phyloP scores from a whole-genome alignment of 805 yeast species.

The Schwanniomyces yamadae region DNA sequence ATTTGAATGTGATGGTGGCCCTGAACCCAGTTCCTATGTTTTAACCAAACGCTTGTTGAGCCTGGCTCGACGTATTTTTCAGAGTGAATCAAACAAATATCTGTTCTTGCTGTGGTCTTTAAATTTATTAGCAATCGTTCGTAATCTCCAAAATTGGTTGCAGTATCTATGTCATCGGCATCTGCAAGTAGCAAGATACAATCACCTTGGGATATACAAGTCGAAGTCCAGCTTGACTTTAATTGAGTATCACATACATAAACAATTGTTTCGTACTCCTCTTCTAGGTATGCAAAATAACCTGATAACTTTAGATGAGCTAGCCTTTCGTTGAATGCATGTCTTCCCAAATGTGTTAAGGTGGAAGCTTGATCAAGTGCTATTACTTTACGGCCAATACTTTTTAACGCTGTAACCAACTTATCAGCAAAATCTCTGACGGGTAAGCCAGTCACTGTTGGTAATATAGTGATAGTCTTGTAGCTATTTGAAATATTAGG shows the following conservation, averaged over 20 bases:
- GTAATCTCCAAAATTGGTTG: conserved; percentile 78
- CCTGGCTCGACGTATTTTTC: conserved; percentile 85
- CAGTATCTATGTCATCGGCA: conserved; percentile 57
- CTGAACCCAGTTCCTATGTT: conserved; percentile 84
- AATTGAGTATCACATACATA: conserved; percentile 86
- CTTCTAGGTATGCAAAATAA: conserved; percentile 87
- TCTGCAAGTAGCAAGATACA: conserved; percentile 88
- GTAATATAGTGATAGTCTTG: conserved; percentile 82
- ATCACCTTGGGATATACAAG: conserved; percentile 94
- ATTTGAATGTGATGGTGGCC: conserved; percentile 91
- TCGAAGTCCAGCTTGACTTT: conserved; percentile 83
- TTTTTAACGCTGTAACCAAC: conserved; percentile 67
- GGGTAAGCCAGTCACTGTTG: conserved; percentile 79
- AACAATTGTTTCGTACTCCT: conserved; percentile 79
- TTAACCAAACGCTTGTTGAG: conserved; percentile 79
- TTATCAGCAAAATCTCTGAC: conserved; percentile 80
- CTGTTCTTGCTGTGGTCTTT: conserved; percentile 84
- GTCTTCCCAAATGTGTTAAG: conserved; percentile 76
- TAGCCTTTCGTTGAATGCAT: conserved; percentile 82
- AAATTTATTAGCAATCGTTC: conserved; percentile 73
- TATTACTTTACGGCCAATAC: conserved; percentile 70
- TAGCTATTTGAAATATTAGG: conserved; percentile 47
- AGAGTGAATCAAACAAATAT: conserved; percentile 78
- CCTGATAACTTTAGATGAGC: conserved; percentile 86
- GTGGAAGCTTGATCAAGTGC: conserved; percentile 83